Percentiles rank a stretch among this genome's conserved stretches.
Evolutionary conservation across 768 basidiomycete species (phyloP).

Genomic region (Mycena metata): DNA sequence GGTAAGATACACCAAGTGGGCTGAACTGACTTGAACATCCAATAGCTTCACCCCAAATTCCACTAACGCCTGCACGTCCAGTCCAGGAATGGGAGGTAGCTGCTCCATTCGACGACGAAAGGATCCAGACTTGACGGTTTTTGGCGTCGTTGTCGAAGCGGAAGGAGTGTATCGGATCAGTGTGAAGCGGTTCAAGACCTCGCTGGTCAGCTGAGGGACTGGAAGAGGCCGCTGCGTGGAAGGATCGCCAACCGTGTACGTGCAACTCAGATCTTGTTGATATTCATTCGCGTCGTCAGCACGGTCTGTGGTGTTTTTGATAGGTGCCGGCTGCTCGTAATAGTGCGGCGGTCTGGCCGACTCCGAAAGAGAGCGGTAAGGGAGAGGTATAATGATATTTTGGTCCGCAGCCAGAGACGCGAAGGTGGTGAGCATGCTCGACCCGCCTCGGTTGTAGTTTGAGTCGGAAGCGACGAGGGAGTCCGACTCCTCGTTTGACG

Average conservation of each 20-base stretch:
- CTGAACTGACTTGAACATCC: background rate
- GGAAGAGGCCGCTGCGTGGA: background rate
- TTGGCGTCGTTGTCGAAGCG: background rate
- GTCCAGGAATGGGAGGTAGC: background rate
- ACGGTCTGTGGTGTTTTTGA: background rate
- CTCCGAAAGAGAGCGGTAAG: background rate
- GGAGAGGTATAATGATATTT: background rate
- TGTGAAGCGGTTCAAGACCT: background rate
- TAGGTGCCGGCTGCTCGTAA: background rate
- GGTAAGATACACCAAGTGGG: background rate
- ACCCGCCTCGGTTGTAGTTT: conserved; percentile 1
- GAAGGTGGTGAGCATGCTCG: conserved; percentile 3
- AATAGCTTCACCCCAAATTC: background rate
- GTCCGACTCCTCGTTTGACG: background rate
- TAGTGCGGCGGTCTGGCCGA: background rate
- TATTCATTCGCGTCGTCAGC: background rate
- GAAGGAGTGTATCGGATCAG: background rate
- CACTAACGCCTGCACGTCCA: background rate
- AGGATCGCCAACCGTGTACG: background rate
- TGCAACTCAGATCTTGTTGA: background rate
- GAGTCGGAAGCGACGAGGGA: background rate
- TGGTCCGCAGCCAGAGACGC: background rate
- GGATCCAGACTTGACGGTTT: background rate
- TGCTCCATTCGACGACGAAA: background rate
- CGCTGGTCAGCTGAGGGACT: background rate